Percentiles rank a stretch among this genome's conserved stretches.
phyloP scores from a whole-genome alignment of 1,139 yeast genomes.

The Scheffersomyces lignicola region DNA sequence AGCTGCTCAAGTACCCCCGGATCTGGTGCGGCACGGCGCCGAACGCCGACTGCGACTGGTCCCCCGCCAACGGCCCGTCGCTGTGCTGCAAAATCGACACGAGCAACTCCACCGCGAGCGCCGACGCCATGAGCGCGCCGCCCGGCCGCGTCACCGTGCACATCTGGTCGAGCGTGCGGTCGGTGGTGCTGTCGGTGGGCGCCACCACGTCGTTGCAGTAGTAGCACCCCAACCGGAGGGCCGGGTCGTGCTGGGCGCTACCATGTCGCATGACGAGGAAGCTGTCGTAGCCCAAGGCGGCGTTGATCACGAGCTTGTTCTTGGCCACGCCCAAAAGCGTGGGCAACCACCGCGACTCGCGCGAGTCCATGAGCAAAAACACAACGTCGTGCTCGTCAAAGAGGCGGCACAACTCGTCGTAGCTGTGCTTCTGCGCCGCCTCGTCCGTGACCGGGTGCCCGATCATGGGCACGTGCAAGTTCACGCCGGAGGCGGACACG shows the following conservation, averaged over 20 bases:
- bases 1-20: constrained; percentile 75
- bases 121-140: constrained; percentile 82
- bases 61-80: constrained; percentile 46
- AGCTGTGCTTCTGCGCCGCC: constrained; percentile 48
- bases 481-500: constrained; percentile 60
- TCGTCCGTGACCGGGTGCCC: constrained; percentile 80
- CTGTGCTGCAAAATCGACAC: constrained; percentile 76
- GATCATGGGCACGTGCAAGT: constrained; percentile 87
- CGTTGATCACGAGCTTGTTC: constrained; percentile 77
- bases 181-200: constrained; percentile 81
- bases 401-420: constrained; percentile 49
- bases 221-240: constrained; percentile 75
- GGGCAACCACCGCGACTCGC: constrained; percentile 97
- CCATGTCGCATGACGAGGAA: constrained; percentile 95
- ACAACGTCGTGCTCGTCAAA: constrained; percentile 71
- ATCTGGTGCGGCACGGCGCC: constrained; percentile 88
- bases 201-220: constrained; percentile 96
- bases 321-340: constrained; percentile 71
- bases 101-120: constrained; percentile 81
- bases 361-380: constrained; percentile 83
- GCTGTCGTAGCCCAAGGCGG: constrained; percentile 93
- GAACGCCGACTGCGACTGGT: constrained; percentile 39
- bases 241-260: constrained; percentile 21
- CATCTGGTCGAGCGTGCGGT: constrained; percentile 93
- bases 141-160: constrained; percentile 99